phyloP scores from a whole-genome alignment of 2,329 filamentous ascomycete genomes.

The Mariannaea elegans region DNA sequence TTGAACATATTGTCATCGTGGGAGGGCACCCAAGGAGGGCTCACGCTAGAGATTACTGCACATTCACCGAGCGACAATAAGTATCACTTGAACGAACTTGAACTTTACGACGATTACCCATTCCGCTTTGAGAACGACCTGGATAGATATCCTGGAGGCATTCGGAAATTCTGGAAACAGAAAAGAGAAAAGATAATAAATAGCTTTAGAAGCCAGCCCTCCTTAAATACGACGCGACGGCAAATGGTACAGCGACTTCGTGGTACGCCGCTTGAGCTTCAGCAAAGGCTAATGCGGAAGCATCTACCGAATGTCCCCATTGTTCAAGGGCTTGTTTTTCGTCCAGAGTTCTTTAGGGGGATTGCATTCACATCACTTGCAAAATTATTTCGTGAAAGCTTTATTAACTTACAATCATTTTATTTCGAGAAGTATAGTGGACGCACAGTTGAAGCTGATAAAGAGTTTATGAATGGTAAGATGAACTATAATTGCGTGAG shows the following conservation, averaged over 20 bases:
- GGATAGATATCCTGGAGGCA: not conserved
- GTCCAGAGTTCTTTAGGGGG: slow-evolving; percentile 7
- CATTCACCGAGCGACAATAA: slow-evolving; percentile 23
- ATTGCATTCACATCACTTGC: slow-evolving; percentile 17
- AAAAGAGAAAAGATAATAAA: too few species aligned
- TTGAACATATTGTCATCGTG: slow-evolving; percentile 22
- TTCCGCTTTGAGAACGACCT: slow-evolving; percentile 20
- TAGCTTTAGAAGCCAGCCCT: too few species aligned
- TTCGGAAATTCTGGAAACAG: too few species aligned
- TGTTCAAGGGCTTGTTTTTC: slow-evolving; percentile 22
- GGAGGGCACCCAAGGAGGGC: slow-evolving; percentile 21
- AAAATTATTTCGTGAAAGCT: slow-evolving; percentile 24
- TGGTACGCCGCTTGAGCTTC: slow-evolving; percentile 21
- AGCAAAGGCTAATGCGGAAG: not conserved
- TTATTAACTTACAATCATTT: slow-evolving; percentile 17
- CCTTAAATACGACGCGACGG: too few species aligned
- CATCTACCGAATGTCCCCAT: slow-evolving; percentile 19
- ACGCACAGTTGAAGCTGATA: not conserved
- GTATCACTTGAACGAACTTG: not conserved
- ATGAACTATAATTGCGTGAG: not conserved
- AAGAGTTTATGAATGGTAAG: slow-evolving; percentile 7
- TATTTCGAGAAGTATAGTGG: slow-evolving; percentile 12
- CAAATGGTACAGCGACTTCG: too few species aligned
- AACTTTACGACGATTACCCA: slow-evolving; percentile 19
- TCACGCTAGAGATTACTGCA: slow-evolving; percentile 23